Evolutionary conservation across 768 basidiomycete species (phyloP), one percentile per base, ranked within the genome.

Genomic region (Gloeostereum incarnatum): DNA sequence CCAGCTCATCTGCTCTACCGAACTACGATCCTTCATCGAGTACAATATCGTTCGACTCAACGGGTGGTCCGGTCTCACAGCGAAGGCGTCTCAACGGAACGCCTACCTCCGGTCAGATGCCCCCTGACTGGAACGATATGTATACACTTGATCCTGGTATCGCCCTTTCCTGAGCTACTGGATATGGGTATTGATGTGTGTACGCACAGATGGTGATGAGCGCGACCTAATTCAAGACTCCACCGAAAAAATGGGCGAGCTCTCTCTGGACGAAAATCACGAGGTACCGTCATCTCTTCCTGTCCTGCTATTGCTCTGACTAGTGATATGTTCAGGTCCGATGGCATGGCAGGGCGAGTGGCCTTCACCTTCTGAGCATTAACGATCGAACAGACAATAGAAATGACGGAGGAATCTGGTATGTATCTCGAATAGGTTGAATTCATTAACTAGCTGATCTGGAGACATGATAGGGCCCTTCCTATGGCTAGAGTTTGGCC

Each of bases 401-500:
- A 38, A 73, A 73, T 46, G 71, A 78, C 41, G 80, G 81, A 11
- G 79, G 81, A 13, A 65, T 80, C 48, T 82, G 80, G 80, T 81
- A 40, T 43, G 62, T n/a, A n/a, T n/a, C n/a, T n/a, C n/a, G n/a
- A n/a, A n/a, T n/a, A n/a, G n/a, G n/a, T 42, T 50, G 45, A 39
- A 54, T 47, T 5, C 40, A 43, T 45, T 19, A 19, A 23, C 35
- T 11, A 34, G 29, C 9, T 21, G 17, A 39, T 40, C 32, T 45
- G 40, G 35, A 54, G 45, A 45, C 38, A 10, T 43, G 39, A 18
- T 46, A 83, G 76, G 81, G 68, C 69, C 43, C 55, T 83, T 38
- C 82, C 82, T 3, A 84, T 85, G 82, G 72, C 79, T 3, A 70
- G 77, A 45, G 70, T 82, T 30, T 85, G 82, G 82, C 81, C 81